Evolutionary conservation across 129 eudicot species (phyloP), one percentile per base, ranked within the genome.

Genomic region (Kitagawia praeruptora): DNA sequence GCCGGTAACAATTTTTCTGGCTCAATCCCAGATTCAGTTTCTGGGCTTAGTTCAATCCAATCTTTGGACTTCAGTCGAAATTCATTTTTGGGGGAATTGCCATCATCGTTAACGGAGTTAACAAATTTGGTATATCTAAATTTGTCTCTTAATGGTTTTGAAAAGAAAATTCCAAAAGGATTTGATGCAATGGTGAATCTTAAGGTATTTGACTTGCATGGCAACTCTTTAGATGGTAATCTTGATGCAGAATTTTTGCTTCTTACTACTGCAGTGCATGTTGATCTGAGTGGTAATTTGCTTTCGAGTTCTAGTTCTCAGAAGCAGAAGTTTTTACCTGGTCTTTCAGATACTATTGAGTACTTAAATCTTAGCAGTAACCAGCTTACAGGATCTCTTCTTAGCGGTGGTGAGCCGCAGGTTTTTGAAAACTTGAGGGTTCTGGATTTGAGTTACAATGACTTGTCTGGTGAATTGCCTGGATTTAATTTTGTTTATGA

Each of bases 1-100:
- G 90, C 99, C 8, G 98, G 99, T 31, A 96, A 96, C 74, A 89
- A 89, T 80, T 92, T 96, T 42, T 87, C 99, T 3, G 99, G 95
- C 2, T 49, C 88, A 3, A 79, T 96, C 41, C 97, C 98, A 1
- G 96, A 96, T 84, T 76, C 93, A 48, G 70, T 96, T 74, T 92
- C 98, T 0, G 98, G 87, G 77, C 93, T 96, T 67, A 39, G 81
- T 25, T 90, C 99, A 5, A 70, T 96, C 2, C 88, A 79, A 40
- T 96, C 97, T 31, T 70, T 96, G 56, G 99, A 96, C 71, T 87
- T 96, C 80, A 92, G 99, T 64, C 90, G 89, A 1, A 96, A 96
- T 86, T 90, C 91, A 12, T 86, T 96, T 37, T 84, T 98, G 6
- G 98, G 99, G 8, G 81, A 80, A 18, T 16, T 96, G 21, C 98